These are phyloP conservation scores for Lentinula guzmanii DNA, from an alignment of 768 basidiomycete genomes.

Conservation along the genomic window DNA sequence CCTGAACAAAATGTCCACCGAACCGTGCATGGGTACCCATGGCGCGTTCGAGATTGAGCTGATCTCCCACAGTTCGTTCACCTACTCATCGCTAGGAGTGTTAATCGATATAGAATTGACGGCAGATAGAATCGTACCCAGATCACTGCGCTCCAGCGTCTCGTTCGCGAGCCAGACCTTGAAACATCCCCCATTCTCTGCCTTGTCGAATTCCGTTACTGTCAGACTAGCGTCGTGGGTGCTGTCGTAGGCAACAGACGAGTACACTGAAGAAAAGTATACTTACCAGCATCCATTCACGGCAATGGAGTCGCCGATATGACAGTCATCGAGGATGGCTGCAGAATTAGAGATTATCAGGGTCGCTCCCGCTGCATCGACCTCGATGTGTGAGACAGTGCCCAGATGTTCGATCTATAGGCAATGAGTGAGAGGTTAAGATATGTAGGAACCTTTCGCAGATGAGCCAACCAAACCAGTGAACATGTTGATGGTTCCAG, in stretches of 20 bases:
- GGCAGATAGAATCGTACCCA: constrained; percentile 47
- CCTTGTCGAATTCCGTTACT: constrained; percentile 74
- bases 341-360: constrained; percentile 69
- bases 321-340: constrained; percentile 80
- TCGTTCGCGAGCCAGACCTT: constrained; percentile 95
- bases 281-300: constrained; percentile 51
- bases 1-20: constrained; percentile 98
- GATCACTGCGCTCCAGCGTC: constrained; percentile 84
- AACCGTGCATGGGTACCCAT: constrained; percentile 90
- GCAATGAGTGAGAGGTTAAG: constrained; percentile 6
- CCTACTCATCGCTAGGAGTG: constrained; percentile 37
- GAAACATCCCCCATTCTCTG: constrained; percentile 70
- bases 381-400: constrained; percentile 55
- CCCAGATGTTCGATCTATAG: constrained; percentile 87
- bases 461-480: constrained; percentile 62
- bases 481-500: constrained; percentile 45
- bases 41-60: constrained; percentile 90
- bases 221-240: constrained; percentile 57
- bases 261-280: not conserved
- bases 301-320: constrained; percentile 91
- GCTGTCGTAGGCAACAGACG: not conserved
- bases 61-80: constrained; percentile 68
- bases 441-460: not conserved
- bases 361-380: constrained; percentile 73
- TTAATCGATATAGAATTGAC: not conserved